Conservation (phyloP, 257 asterid species). For the Capsicum rhomboideum region DNA sequence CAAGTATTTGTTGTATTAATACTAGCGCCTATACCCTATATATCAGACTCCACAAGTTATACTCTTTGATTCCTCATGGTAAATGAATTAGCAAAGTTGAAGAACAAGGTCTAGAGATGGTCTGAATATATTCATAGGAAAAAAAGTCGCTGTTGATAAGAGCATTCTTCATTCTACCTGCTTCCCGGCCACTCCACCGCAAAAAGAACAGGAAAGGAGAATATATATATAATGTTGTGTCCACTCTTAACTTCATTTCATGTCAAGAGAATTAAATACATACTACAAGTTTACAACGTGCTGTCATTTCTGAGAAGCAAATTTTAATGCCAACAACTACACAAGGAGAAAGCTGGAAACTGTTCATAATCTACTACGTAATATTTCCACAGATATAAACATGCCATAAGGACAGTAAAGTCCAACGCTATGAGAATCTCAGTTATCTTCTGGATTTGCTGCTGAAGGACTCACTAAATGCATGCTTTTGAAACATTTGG, state of each 20-base stretch:
- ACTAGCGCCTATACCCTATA: neutral
- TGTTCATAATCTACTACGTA: neutral
- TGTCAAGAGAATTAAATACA: neutral
- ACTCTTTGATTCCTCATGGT: neutral
- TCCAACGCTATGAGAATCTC: neutral
- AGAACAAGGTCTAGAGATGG: neutral
- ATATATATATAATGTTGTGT: neutral
- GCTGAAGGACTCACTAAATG: neutral
- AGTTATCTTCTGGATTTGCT: neutral
- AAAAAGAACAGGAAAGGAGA: neutral
- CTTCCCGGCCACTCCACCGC: neutral
- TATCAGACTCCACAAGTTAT: neutral
- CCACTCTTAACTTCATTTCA: neutral
- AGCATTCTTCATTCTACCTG: neutral
- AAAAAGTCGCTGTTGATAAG: neutral
- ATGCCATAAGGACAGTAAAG: neutral
- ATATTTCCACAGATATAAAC: neutral
- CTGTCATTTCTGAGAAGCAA: neutral
- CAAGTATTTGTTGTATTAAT: neutral
- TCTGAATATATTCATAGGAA: no score
- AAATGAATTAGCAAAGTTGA: neutral
- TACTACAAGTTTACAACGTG: neutral
- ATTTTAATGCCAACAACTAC: neutral
- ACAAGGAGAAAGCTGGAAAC: neutral
- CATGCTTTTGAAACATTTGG: neutral